Evolutionary conservation across 352 stramenopile species (phyloP), one percentile per base, ranked within the genome.

Genomic region (Aphanomyces cochlioides): DNA sequence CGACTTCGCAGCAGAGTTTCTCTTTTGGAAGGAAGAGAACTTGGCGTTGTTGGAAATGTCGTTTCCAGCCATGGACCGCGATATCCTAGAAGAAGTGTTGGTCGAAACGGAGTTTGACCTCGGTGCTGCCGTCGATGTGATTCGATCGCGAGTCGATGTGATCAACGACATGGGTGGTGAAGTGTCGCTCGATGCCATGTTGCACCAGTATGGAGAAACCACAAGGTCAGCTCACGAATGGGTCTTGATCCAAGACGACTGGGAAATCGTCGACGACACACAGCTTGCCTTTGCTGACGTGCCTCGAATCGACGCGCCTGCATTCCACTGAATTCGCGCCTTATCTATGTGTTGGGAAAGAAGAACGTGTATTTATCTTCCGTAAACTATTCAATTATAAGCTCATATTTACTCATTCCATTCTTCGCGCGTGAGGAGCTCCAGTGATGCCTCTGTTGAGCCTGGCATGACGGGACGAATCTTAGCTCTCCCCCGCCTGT

Each of bases 11-110:
- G 45, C 63, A 7, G 63, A 69, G 45, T 69, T 59, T 53, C 38
- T 69, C 7, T 69, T 69, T 59, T 69, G 63, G 63, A 69, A 69
- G 36, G 63, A 69, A 60, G 63, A 69, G 50, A 69, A 69, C 37
- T 39, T 69, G 2, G 47, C 63, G 47, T 36, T 69, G 41, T 36
- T 69, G 13, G 63, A 69, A 60, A 69, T 69, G 63, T 69, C 63
- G 50, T 69, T 69, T 60, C 63, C 63, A n/a, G 63, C 63, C 12
- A 69, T 69, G 63, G 63, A 69, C 50, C 63, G 63, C 34, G 63
- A 69, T 28, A 54, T 69, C 47, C 50, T 69, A 4, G 63, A 69
- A 69, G 63, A 69, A 45, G 63, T 69, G 4, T 36, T 69, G 15
- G 37, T 69, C 15, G 63, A 69, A 40, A 69, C 63, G 13, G 45